A percentile compares a stretch with the other conserved stretches of the same genome.
These are phyloP conservation scores for Sporothrix schenckii DNA, from an alignment of 2,329 filamentous ascomycete genomes.

Conservation along the genomic window DNA sequence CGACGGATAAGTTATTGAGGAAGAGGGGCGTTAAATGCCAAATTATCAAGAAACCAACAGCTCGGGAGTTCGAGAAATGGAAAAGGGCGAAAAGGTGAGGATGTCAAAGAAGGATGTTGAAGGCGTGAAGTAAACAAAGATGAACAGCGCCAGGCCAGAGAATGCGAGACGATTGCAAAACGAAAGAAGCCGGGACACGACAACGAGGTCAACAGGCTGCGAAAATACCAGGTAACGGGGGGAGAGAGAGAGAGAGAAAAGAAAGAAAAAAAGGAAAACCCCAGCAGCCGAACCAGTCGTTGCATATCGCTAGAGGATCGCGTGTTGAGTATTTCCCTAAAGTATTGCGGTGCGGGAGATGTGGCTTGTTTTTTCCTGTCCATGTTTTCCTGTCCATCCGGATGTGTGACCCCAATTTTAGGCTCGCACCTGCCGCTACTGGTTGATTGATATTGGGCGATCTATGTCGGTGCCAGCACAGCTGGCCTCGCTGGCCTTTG, in stretches of 20 bases:
- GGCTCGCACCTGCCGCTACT: neutral
- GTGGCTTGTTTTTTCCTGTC: neutral
- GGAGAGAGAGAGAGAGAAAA: neutral
- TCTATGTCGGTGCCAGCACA: neutral
- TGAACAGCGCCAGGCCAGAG: no score
- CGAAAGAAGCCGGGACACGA: neutral
- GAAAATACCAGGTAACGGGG: neutral
- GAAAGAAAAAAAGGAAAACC: neutral
- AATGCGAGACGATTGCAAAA: no score
- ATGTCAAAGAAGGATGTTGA: neutral
- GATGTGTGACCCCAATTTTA: constrained; percentile 1
- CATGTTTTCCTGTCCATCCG: neutral
- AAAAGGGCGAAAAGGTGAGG: neutral
- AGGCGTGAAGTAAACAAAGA: constrained; percentile 6
- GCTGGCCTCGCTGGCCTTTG: neutral
- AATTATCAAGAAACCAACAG: no score
- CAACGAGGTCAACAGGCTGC: neutral
- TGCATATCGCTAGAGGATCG: constrained; percentile 9
- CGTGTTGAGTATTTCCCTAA: neutral
- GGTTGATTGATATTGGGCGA: neutral
- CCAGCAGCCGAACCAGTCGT: constrained; percentile 18
- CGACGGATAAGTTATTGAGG: neutral
- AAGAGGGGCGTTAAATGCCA: neutral
- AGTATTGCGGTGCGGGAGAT: no score
- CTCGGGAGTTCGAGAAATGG: neutral